Conservation (phyloP, 768 basidiomycete genomes). For the Chalciporus chontae region DNA sequence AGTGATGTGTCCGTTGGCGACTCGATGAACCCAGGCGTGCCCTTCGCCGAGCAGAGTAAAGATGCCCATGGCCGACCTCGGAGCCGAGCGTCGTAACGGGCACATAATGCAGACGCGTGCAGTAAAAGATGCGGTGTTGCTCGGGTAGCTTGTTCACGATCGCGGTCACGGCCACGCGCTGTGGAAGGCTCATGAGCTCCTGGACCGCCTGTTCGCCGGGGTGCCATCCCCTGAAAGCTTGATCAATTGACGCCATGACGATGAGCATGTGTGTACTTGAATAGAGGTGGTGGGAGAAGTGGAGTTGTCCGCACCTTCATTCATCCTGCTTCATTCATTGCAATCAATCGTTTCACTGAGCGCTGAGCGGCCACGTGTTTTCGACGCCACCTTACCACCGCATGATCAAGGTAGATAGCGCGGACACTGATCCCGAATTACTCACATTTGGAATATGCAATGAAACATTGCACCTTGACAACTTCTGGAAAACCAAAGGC, state of each 20-base stretch:
- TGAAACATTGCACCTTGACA: too few species aligned
- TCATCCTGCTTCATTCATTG: background rate
- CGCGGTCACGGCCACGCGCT: conserved; percentile 21
- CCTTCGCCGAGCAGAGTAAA: conserved; percentile 26
- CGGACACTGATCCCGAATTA: too few species aligned
- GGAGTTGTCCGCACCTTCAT: background rate
- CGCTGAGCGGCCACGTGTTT: background rate
- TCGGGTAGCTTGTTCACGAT: conserved; percentile 26
- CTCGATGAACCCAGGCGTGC: conserved; percentile 26
- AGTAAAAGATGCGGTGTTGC: conserved; percentile 32
- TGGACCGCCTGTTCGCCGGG: conserved; percentile 30
- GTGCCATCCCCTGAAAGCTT: conserved; percentile 42
- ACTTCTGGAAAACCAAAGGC: too few species aligned
- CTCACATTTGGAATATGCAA: too few species aligned
- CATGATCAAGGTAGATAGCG: too few species aligned
- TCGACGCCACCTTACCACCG: background rate
- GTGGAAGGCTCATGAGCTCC: conserved; percentile 20
- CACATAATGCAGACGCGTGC: conserved; percentile 28
- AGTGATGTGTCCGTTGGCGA: conserved; percentile 24
- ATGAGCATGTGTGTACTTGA: background rate
- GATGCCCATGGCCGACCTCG: conserved; percentile 32
- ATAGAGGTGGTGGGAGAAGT: background rate
- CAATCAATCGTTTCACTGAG: background rate
- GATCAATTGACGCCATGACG: conserved; percentile 7
- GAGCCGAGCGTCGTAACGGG: conserved; percentile 31